These are phyloP conservation scores for Fusarium burgessii DNA, from an alignment of 2,329 filamentous ascomycete genomes.

Conservation along the genomic window DNA sequence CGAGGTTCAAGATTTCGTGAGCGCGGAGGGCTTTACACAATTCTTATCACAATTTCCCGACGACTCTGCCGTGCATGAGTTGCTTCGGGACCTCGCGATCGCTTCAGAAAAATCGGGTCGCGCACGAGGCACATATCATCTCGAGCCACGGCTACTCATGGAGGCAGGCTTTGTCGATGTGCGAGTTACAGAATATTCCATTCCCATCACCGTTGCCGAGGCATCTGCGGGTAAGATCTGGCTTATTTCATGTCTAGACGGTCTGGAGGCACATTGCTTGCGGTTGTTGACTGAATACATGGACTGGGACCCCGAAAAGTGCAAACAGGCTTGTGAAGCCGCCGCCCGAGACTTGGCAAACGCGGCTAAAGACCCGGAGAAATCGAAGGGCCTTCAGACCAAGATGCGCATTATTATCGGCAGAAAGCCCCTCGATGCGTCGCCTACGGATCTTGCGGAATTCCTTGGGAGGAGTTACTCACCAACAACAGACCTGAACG, in stretches of 20 bases:
- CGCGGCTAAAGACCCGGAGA: slow-evolving; percentile 60
- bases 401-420: slow-evolving; percentile 63
- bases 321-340: slow-evolving; percentile 60
- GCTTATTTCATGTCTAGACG: slow-evolving; percentile 64
- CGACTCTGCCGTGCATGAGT: slow-evolving; percentile 57
- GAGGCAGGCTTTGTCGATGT: slow-evolving; percentile 66
- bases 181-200: slow-evolving; percentile 59
- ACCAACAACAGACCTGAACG: slow-evolving; percentile 32
- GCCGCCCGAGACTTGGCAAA: slow-evolving; percentile 62
- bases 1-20: slow-evolving; percentile 66
- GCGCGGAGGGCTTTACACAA: slow-evolving; percentile 52
- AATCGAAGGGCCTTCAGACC: slow-evolving; percentile 57
- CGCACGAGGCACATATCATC: slow-evolving; percentile 58
- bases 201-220: slow-evolving; percentile 61
- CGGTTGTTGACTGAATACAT: slow-evolving; percentile 65
- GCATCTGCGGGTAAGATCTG: slow-evolving; percentile 64
- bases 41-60: slow-evolving; percentile 56
- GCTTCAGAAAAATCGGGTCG: slow-evolving; percentile 61
- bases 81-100: slow-evolving; percentile 57
- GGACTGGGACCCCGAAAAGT: slow-evolving; percentile 64
- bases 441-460: slow-evolving; percentile 36
- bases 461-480: slow-evolving; percentile 33
- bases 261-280: slow-evolving; percentile 62
- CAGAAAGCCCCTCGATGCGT: slow-evolving; percentile 59
- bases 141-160: slow-evolving; percentile 59